Evolutionary conservation across 306 rosid genomes (phyloP), one percentile per base, ranked within the genome.

Genomic region (Arachis hypogaea): DNA sequence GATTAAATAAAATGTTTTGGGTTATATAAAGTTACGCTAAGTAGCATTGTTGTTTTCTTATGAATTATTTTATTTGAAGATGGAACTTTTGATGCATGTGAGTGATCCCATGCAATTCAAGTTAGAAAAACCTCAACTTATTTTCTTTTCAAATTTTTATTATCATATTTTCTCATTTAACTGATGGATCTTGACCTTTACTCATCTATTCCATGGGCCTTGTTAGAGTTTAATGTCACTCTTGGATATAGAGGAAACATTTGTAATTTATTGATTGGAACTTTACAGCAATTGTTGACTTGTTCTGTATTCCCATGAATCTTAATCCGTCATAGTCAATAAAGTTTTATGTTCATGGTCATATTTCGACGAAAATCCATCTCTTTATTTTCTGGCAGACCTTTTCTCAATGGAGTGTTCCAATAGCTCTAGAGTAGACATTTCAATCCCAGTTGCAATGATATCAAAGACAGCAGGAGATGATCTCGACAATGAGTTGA

Each of bases 381-480:
- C 44, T 43, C 6, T 65, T 64, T 51, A 9, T 64, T 62, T 84
- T 66, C 14, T 82, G 29, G 58, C 88, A 94, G 99, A 73, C 1
- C 81, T 95, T 72, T 54, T 75, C 80, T 82, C 82, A 82, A 92
- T 95, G 90, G 75, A 63, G 10, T 95, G 99, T 82, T 44, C 92
- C 49, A 83, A 70, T 18, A 81, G 42, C 76, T 59, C 85, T 60
- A 28, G 9, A 28, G 40, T 77, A 77, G 76, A 85, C 59, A 58
- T 95, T 79, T 78, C 96, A 4, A 90, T 95, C 85, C 96, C 92
- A 63, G 89, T 83, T 64, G 93, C 87, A 69, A 78, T 82, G 90
- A 72, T 92, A 65, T 56, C 90, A 30, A 85, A 83, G 76, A 59
- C 97, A 36, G 59, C 54, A 4, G 98, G 96, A 83, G 92, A 87